Evolutionary conservation across 2,329 filamentous ascomycete species (phyloP), one percentile per base, ranked within the genome.

Genomic region (Scedosporium aurantiacum): DNA sequence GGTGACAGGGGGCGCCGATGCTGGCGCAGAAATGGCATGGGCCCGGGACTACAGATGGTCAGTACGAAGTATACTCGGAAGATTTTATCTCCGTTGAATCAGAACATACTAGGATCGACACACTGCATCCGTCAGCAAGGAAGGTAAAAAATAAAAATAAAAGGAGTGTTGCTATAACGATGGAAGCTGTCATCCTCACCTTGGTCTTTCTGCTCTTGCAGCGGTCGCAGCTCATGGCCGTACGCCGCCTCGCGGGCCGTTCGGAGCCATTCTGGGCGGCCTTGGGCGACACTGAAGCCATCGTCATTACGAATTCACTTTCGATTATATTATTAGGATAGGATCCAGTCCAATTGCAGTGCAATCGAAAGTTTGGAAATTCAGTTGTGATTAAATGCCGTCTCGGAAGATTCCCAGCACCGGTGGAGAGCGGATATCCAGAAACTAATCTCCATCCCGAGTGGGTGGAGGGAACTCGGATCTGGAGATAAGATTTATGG

Each of bases 191-290:
- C 25, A 27, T 27, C 5, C 25, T 56, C 50, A 67, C 67, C 64
- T 70, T 70, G 5, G 68, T 70, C 63, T 70, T 70, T 10, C 68
- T 63, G 47, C 63, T 67, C 60, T 70, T 70, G 65, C 68, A 70
- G 16, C 68, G 65, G 41, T 70, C 68, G 60, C 68, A 70, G 64
- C 67, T 69, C 68, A 70, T 70, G 14, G 67, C 67, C 1, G 68
- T 67, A 1, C 68, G 66, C 4, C 67, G 65, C 54, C 68, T 68
- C 5, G 55, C 60, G 4, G 61, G 61, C 40, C 60, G 57, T 21
- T 64, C 62, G 6, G 21, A 18, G 5, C 40, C 23, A 10, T 18
- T 59, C 41, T 43, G 37, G 5, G 10, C 1, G 10, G 54, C 14
- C 57, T 47, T 40, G 6, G 40, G 56, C 43, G 28, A 41, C 6